Percentiles rank a stretch among this genome's conserved stretches.
These are phyloP conservation scores for Sindora glabra DNA, from an alignment of 306 rosid species.

Conservation along the genomic window DNA sequence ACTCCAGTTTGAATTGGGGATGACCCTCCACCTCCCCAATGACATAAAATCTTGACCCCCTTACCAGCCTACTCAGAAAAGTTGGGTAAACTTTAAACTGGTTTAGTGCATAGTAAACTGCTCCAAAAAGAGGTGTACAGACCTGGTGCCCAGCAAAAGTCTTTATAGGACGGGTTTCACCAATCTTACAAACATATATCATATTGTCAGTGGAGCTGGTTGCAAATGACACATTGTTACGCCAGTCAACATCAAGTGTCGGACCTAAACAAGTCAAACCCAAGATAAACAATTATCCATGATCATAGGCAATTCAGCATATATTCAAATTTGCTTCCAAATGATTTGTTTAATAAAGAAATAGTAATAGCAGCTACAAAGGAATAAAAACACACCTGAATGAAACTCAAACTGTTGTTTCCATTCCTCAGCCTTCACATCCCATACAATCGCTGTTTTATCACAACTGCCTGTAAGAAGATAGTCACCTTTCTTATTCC, in stretches of 20 bases:
- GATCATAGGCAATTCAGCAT: too few species aligned
- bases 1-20: too few species aligned
- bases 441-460: slow-evolving; percentile 65
- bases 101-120: too few species aligned
- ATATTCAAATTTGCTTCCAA: too few species aligned
- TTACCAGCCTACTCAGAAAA: too few species aligned
- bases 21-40: too few species aligned
- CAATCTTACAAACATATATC: slow-evolving; percentile 63
- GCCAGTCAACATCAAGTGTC: slow-evolving; percentile 69
- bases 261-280: slow-evolving; percentile 45
- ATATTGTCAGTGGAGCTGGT: slow-evolving; percentile 56
- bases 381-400: slow-evolving; percentile 31
- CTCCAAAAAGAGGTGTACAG: too few species aligned
- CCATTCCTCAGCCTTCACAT: slow-evolving; percentile 51
- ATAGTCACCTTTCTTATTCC: slow-evolving; percentile 71
- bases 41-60: too few species aligned
- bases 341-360: too few species aligned
- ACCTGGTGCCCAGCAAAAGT: slow-evolving; percentile 66
- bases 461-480: slow-evolving; percentile 67
- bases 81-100: too few species aligned
- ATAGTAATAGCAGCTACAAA: too few species aligned
- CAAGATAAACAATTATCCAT: too few species aligned
- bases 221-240: slow-evolving; percentile 50
- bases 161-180: slow-evolving; percentile 52
- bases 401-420: slow-evolving; percentile 68